Base-by-base conservation (phyloP, 345 rosid genomes). In the Kandelia obovata region DNA sequence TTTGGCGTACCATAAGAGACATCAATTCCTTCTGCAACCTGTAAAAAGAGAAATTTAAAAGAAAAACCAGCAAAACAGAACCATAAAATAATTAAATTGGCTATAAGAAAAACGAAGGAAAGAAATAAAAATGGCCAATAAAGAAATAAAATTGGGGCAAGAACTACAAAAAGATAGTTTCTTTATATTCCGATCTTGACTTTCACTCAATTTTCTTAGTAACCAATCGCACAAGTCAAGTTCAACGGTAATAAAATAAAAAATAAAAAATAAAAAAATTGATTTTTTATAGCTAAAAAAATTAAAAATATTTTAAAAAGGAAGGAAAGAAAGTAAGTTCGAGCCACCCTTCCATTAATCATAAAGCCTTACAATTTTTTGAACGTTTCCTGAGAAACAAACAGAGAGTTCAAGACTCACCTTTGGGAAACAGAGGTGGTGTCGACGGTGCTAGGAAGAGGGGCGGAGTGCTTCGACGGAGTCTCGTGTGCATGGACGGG, bases 401-500 rank as follows among this genome's bases (percentile, higher is more conserved):
- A 34, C 30, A 27, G n/a, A 61, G 47, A 69, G 21, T 37, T 11
- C 6, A 60, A 27, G 49, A 65, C 58, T 7, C 51, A 68, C 91
- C 91, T 80, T 65, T 83, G 85, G 55, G 88, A 63, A 67, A 86
- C 91, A 53, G 91, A 79, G 49, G 83, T 63, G 49, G 84, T 77
- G 67, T 86, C 88, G 47, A 75, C 80, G 52, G 75, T 56, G 66
- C 62, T 76, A 16, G 82, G 70, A 31, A 81, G 39, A 52, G 82
- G 26, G 37, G 64, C 71, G 13, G 83, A 81, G 64, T 79, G 86
- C 64, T 84, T 84, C 19, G 89, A 83, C 20, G 79, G 69, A 56
- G 77, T 65, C 53, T 82, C 75, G 5, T 80, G 10, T 11, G 74
- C 37, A 53, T 57, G 82, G 34, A 43, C 49, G 17, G 68, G 81